phyloP scores from a whole-genome alignment of 2,329 filamentous ascomycete species.

The Zymoseptoria tritici region DNA sequence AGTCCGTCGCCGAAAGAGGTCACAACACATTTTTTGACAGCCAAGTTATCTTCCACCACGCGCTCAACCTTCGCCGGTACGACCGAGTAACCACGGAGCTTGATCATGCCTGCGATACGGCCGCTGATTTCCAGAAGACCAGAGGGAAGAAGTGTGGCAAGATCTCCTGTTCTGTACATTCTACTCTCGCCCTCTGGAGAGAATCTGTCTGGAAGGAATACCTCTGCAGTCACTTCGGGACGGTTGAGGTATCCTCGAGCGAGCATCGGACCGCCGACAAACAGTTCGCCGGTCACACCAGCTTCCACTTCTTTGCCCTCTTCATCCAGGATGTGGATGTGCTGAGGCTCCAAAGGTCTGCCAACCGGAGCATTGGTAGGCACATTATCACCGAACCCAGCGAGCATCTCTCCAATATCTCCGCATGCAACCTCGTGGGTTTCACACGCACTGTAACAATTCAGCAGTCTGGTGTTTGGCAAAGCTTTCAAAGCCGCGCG shows the following conservation, averaged over 20 bases:
- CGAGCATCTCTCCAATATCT: conserved; percentile 59
- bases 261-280: conserved; percentile 64
- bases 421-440: conserved; percentile 75
- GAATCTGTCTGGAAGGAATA: conserved; percentile 62
- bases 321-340: conserved; percentile 67
- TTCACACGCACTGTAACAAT: conserved; percentile 76
- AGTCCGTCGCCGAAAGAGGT: conserved; percentile 68
- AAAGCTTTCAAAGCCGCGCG: conserved; percentile 60
- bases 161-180: conserved; percentile 70
- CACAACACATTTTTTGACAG: conserved; percentile 64
- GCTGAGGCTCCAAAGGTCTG: conserved; percentile 57
- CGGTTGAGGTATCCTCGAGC: conserved; percentile 72
- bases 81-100: conserved; percentile 69
- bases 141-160: conserved; percentile 58
- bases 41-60: conserved; percentile 60
- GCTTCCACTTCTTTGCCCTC: conserved; percentile 55
- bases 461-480: conserved; percentile 62
- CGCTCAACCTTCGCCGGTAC: conserved; percentile 71
- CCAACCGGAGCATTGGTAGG: conserved; percentile 67
- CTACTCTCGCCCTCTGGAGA: conserved; percentile 49
- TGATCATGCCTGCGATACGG: conserved; percentile 72
- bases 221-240: conserved; percentile 67
- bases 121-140: conserved; percentile 69
- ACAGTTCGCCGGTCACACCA: conserved; percentile 64
- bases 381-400: conserved; percentile 41